Evolutionary conservation across 2,329 filamentous ascomycete species (phyloP), one percentile per base, ranked within the genome.

Genomic region (Hypoxylon sp.): DNA sequence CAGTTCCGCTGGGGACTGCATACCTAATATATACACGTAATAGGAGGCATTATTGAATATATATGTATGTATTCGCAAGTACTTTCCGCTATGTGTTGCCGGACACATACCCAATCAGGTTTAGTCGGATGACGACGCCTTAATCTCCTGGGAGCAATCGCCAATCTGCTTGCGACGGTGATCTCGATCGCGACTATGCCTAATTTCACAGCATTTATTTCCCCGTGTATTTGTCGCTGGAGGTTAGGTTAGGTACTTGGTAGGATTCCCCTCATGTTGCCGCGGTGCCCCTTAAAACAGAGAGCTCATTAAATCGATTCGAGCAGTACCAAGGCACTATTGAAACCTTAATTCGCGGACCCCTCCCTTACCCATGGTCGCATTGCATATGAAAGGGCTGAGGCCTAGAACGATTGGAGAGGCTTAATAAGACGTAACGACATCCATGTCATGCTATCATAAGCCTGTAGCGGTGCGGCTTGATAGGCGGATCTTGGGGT

Each of bases 331-430:
- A 63, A 64, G 44, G 46, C 54, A 51, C 53, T 27, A 47, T 61
- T n/a, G 50, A 62, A 65, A 69, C 65, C 65, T 67, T 70, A 62
- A 70, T 70, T 63, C 62, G 65, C 62, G 62, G 58, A n/a, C 58
- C 47, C 55, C 50, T 59, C 53, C 62, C 56, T 57, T 60, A 52
- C 59, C 60, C 54, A 65, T 42, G 61, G 69, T 72, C 61, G 62
- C 67, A 70, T 70, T 66, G 68, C 67, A 70, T 63, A 56, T 54
- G 57, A 48, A 31, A 69, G 61, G 66, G 67, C 67, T 69, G 69
- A 71, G 54, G 62, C 24, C 61, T 62, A 65, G 65, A 65, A 58
- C 65, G 59, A 42, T 56, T 51, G 52, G 57, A 59, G 57, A 67
- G 51, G 67, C 69, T 65, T 65, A 69, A 56, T 61, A 59, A 70